phyloP scores from a whole-genome alignment of 2,329 filamentous ascomycete species.

The Purpureocillium lavendulum region DNA sequence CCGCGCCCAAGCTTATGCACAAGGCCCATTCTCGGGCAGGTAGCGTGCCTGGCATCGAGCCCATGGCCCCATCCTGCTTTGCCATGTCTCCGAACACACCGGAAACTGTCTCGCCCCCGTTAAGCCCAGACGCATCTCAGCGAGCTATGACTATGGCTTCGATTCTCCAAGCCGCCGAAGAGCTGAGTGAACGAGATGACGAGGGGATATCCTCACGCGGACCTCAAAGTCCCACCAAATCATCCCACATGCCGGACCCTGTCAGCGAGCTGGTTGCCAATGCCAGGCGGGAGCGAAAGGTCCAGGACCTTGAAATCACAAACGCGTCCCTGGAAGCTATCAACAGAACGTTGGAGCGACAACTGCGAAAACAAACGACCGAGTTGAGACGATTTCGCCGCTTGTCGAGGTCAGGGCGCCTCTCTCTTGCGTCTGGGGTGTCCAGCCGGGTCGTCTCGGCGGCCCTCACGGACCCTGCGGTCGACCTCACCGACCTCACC shows the following conservation, averaged over 20 bases:
- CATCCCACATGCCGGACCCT: constrained; percentile 44
- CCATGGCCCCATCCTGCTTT: constrained; percentile 24
- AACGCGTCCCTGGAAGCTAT: constrained; percentile 94
- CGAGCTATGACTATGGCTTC: constrained; percentile 43
- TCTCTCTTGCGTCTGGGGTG: constrained; percentile 51
- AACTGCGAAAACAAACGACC: constrained; percentile 82
- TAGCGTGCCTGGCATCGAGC: constrained; percentile 28
- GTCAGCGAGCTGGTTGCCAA: constrained; percentile 76
- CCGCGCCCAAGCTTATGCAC: constrained; percentile 23
- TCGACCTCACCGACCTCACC: constrained; percentile 41
- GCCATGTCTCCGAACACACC: constrained; percentile 21
- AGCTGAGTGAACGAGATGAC: constrained; percentile 27
- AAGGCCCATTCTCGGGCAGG: constrained; percentile 31
- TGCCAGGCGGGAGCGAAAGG: constrained; percentile 85
- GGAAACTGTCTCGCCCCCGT: constrained; percentile 27
- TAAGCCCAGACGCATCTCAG: constrained; percentile 20
- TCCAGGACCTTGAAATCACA: constrained; percentile 91
- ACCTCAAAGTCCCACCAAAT: constrained; percentile 51
- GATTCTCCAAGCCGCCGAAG: constrained; percentile 47
- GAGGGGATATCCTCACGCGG: constrained; percentile 22
- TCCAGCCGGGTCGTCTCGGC: constrained; percentile 35
- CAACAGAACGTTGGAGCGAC: constrained; percentile 84
- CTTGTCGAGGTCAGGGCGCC: constrained; percentile 70
- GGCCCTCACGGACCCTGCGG: constrained; percentile 30
- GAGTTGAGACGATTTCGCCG: constrained; percentile 80